A percentile compares a stretch with the other conserved stretches of the same genome.
Conservation (phyloP, 2,329 filamentous ascomycete genomes). For the Achaetomium macrosporum region DNA sequence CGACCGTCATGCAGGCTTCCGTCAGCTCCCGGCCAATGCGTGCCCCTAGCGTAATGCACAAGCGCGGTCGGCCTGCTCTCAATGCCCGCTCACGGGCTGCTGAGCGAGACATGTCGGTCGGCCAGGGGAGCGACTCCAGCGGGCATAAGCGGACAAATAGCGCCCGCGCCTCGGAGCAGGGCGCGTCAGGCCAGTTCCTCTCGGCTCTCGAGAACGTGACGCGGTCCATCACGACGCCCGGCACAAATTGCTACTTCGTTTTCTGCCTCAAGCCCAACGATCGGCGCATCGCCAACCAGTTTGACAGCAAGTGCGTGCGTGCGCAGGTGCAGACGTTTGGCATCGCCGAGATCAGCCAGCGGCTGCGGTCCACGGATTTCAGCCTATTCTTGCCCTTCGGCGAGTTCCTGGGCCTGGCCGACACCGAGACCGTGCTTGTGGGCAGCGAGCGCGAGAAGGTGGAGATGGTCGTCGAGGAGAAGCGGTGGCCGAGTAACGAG, state of each 20-base stretch:
- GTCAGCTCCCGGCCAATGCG: slow-evolving; percentile 93
- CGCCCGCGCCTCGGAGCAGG: slow-evolving; percentile 59
- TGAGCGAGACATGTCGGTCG: slow-evolving; percentile 37
- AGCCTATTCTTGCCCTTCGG: slow-evolving; percentile 92
- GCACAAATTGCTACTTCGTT: slow-evolving; percentile 90
- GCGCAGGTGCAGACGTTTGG: slow-evolving; percentile 92
- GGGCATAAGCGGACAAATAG: slow-evolving; percentile 37
- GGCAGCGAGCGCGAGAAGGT: slow-evolving; percentile 90
- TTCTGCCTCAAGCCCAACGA: slow-evolving; percentile 98
- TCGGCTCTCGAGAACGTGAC: slow-evolving; percentile 85
- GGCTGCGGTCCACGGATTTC: slow-evolving; percentile 88
- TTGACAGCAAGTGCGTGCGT: slow-evolving; percentile 96
- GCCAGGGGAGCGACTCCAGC: slow-evolving; percentile 44
- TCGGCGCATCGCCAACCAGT: slow-evolving; percentile 93
- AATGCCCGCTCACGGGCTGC: slow-evolving; percentile 19
- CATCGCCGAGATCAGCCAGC: slow-evolving; percentile 93
- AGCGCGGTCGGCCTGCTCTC: slow-evolving; percentile 54
- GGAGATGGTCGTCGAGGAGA: slow-evolving; percentile 85
- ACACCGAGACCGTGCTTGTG: slow-evolving; percentile 77
- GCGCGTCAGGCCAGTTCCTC: slow-evolving; percentile 88
- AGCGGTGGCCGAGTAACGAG: slow-evolving; percentile 88
- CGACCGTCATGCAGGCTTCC: slow-evolving; percentile 89
- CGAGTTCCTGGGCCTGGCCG: slow-evolving; percentile 86
- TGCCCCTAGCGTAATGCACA: slow-evolving; percentile 85
- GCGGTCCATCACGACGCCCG: slow-evolving; percentile 72